Evolutionary conservation across 352 stramenopile species (phyloP), one percentile per base, ranked within the genome.

Genomic region (Pythium aquatile): DNA sequence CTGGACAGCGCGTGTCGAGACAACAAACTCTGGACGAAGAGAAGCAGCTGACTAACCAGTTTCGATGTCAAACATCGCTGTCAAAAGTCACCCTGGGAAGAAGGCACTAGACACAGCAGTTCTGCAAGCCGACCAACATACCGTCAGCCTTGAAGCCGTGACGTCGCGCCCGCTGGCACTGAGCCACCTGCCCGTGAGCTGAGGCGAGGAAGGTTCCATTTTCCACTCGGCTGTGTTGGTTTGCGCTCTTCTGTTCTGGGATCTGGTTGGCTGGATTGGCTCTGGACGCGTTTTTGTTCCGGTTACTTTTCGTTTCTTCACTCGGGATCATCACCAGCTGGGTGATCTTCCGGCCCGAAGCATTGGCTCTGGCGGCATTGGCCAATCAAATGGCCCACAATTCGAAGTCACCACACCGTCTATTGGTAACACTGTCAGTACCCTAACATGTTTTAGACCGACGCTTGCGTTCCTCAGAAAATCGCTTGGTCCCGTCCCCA

Each of bases 401-500:
- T 47, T 9, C 16, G 2, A 24, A 13, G 3, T 8, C 16, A 47
- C 3, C 39, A 7, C 13, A 47, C 39, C 39, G 4, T 7, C 7
- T 47, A 26, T 24, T 47, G 39, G 5, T 24, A 47, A 24, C 3
- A 24, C 3, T 3, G 13, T 7, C 39, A 8, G 20, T 24, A 24
- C 20, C 20, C 20, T 24, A 24, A 20, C 39, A 8, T 24, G 3
- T 47, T 13, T 16, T 47, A 16, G 4, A 24, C 13, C 39, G 7
- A 47, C 8, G 17, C 52, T 33, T 11, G 14, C 13, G 37, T 67
- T 67, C 61, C 61, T 61, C 53, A 67, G 61, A 67, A 67, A 67
- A 67, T 67, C 61, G 61, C 61, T 67, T 67, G 61, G 61, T 61
- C 40, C 39, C 39, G 39, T 61, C 61, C 55, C 42, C n/a, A 47